Percentiles rank a stretch among this genome's conserved stretches.
These are phyloP conservation scores for Podospora pseudocomata DNA, from an alignment of 495 filamentous ascomycete genomes.

Conservation along the genomic window DNA sequence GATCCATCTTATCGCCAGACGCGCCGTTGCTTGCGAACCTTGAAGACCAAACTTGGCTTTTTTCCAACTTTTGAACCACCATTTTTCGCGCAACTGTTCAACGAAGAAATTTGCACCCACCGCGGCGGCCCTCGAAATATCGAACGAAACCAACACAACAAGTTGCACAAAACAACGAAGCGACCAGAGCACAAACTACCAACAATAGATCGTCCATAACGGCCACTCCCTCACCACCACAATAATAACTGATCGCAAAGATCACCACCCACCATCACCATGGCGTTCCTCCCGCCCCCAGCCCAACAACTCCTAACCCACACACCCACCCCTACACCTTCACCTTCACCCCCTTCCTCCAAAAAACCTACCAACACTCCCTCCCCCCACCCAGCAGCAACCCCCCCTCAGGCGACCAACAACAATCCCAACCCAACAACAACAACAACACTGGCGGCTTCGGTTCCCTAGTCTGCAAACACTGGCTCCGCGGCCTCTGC, in stretches of 20 bases:
- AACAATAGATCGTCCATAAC: not conserved
- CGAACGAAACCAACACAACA: not conserved
- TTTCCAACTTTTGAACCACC: not conserved
- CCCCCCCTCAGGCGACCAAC: conserved; percentile 2
- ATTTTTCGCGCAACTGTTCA: not conserved
- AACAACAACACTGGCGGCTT: conserved; percentile 39
- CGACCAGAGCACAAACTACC: not conserved
- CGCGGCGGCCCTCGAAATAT: not conserved
- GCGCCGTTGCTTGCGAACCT: not conserved
- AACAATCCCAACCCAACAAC: conserved; percentile 17
- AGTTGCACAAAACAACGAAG: not conserved
- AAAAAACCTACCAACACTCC: conserved; percentile 70
- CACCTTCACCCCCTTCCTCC: conserved; percentile 71
- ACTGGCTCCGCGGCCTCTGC: conserved; percentile 95
- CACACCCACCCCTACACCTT: conserved; percentile 59
- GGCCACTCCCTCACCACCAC: not conserved
- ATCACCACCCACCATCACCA: conserved; percentile 6
- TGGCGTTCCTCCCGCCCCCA: conserved; percentile 31
- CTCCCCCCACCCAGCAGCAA: conserved; percentile 58
- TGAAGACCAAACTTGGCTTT: conserved; percentile 3
- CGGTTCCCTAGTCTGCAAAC: conserved; percentile 87
- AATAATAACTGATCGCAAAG: not conserved
- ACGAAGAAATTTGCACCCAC: not conserved
- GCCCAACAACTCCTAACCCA: conserved; percentile 49
- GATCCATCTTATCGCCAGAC: conserved; percentile 18